Evolutionary conservation across 192 early-diverging fungal genomes (phyloP), one percentile per base, ranked within the genome.

Genomic region (Rhizophagus sp.): DNA sequence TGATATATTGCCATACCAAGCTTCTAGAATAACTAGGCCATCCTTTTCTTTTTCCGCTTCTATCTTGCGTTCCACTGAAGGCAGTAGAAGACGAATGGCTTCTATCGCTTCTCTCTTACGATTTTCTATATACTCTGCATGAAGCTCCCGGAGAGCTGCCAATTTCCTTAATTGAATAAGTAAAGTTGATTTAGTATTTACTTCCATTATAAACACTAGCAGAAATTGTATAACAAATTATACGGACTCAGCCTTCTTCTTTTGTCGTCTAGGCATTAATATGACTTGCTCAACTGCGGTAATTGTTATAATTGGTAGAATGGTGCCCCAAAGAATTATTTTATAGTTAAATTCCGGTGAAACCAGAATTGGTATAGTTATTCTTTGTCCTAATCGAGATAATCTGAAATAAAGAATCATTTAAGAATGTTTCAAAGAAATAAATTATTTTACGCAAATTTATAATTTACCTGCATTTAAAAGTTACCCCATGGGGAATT

Each of bases 1-100:
- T 12, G 84, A 73, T 41, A 99, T 83, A 82, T 96, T 91, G 74
- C 98, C 98, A 79, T 98, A 99, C 52, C 91, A 79, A 41, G 97
- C 98, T 69, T 90, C 87, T 33, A 97, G 85, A 82, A 99, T 93
- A 27, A 97, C 89, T 73, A 99, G 81, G 1, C 94, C 93, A 64
- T 92, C 80, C 61, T 93, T 91, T 10, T 81, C 84, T 47, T 92
- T 91, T 39, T 93, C 94, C n/a, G 83, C 82, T 17, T 91, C 90
- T 61, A 82, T 83, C 81, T 96, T 95, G 9, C 92, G 88, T 49
- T 87, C 85, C 0, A 93, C 92, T 15, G 89, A 85, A 12, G 92
- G 91, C 39, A 82, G 74, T 88, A 99, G 89, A 9, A 98, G 77
- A 13, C 84, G 83, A 24, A 93, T 87, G 0, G 97, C 93, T 77